Evolutionary conservation across 2,329 filamentous ascomycete species (phyloP), one percentile per base, ranked within the genome.

Genomic region (Aspergillus pseudonomiae): DNA sequence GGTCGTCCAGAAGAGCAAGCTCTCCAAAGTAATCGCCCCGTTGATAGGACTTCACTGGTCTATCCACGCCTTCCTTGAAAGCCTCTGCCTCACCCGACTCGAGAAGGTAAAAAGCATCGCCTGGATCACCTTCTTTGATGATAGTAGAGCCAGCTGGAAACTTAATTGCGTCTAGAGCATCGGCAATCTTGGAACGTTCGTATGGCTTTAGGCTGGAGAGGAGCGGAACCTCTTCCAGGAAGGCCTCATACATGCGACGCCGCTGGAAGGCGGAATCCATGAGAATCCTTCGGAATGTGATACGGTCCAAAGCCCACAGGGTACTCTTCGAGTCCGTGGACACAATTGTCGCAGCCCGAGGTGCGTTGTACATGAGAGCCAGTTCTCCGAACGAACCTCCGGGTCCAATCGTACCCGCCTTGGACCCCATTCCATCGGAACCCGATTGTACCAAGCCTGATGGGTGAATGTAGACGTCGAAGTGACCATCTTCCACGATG

Each of bases 21-120:
- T 99, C 95, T 66, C 95, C 95, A 80, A 99, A 99, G 83, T 95
- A 99, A 74, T 97, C 95, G 34, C 95, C 95, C 79, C 96, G 95
- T 67, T 84, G 85, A 79, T 98, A 98, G 60, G 88, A 84, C 74
- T 93, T 92, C 67, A 98, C 90, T 2, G 90, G 84, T 63, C 87
- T 83, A 26, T 88, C 84, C 21, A 84, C 81, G 45, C 89, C 92
- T n/a, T 87, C 84, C 81, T 94, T 97, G 83, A 88, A 93, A 1
- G 93, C 94, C 70, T 93, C 90, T 10, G 94, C 94, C 75, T 94
- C 89, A 46, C 95, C 95, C 34, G 86, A 87, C 79, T 97, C 95
- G 55, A 98, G 84, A 52, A 98, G 88, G 80, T 91, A 99, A 80
- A 99, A 98, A 1, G 92, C 90, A 74, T 96, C 89, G 61, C 95